Evolutionary conservation across 179 eudicot genomes (phyloP).

Genomic region (Silene coronaria): DNA sequence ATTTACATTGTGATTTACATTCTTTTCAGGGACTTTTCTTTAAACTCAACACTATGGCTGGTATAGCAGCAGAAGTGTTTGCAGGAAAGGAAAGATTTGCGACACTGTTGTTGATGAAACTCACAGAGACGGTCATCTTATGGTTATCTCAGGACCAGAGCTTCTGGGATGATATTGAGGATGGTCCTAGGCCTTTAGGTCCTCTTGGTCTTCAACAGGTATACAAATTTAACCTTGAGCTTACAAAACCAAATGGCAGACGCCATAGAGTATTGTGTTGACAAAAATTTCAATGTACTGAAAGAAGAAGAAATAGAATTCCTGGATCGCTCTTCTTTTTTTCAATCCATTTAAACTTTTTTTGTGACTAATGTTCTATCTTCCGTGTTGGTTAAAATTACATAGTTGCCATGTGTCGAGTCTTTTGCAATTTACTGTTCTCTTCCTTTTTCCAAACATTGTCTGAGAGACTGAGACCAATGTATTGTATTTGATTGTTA

Average conservation of each 20-base stretch:
- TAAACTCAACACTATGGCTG: conserved; percentile 73
- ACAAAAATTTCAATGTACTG: not conserved
- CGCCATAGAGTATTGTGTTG: too few species aligned
- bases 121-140: conserved; percentile 80
- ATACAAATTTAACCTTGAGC: conserved; percentile 6
- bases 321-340: not conserved
- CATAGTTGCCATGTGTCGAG: not conserved
- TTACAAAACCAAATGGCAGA: not conserved
- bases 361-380: not conserved
- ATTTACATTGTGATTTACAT: conserved; percentile 10
- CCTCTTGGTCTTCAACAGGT: conserved; percentile 94
- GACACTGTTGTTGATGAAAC: conserved; percentile 77
- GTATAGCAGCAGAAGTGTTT: conserved; percentile 84
- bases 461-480: not conserved
- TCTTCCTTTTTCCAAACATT: not conserved
- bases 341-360: not conserved
- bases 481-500: not conserved
- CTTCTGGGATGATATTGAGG: conserved; percentile 96
- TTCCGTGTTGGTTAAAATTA: not conserved
- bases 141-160: conserved; percentile 90
- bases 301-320: not conserved
- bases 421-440: not conserved
- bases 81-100: conserved; percentile 93
- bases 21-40: conserved; percentile 71
- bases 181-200: conserved; percentile 79